Base-by-base conservation (phyloP, 164 flowering plant species). In the Annona cherimola region DNA sequence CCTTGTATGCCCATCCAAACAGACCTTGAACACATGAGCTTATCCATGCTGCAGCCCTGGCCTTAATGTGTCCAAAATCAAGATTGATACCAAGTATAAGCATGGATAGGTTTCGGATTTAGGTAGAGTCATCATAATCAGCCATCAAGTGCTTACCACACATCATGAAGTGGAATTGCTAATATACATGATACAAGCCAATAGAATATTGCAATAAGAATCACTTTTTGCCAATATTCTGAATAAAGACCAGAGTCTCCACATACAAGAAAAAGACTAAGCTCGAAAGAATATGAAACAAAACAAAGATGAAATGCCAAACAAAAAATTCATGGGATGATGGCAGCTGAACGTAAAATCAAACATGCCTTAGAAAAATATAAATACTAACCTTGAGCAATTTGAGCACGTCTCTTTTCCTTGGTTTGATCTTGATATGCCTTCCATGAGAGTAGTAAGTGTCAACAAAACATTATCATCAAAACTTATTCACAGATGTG, bases 351-450 rank as follows among this genome's bases (percentile, higher is more conserved):
- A 54, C 12, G 50, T 26, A 54, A 54, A 4, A 40, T 44, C 12
- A 44, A 61, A 54, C 35, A 42, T 19, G 35, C 35, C 2, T 0
- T 16, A 61, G 55, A 61, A 57, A 26, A 42, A 70, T 18, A 26
- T 35, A n/a, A 16, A 69, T 69, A 42, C 44, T 63, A 76, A 93
- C 99, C 99, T 93, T 96, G 99, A 57, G 98, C 97, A 82, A 96
- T 96, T 81, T 90, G 98, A 39, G 97, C 89, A 72, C 99, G 94
- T 7, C 97, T 86, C 76, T 85, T 96, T 82, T 96, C 99, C 83
- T 96, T 96, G 11, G 98, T 87, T 64, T 91, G 83, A 40, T 96
- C 99, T 84, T 90, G 95, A 83, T 93, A 96, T 66, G 94, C 99
- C 99, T 96, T 86, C 45, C 74, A 71, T 40, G 68, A 39, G 41